These are phyloP conservation scores for Colletotrichum musicola DNA, from an alignment of 2,329 filamentous ascomycete species.

Conservation along the genomic window DNA sequence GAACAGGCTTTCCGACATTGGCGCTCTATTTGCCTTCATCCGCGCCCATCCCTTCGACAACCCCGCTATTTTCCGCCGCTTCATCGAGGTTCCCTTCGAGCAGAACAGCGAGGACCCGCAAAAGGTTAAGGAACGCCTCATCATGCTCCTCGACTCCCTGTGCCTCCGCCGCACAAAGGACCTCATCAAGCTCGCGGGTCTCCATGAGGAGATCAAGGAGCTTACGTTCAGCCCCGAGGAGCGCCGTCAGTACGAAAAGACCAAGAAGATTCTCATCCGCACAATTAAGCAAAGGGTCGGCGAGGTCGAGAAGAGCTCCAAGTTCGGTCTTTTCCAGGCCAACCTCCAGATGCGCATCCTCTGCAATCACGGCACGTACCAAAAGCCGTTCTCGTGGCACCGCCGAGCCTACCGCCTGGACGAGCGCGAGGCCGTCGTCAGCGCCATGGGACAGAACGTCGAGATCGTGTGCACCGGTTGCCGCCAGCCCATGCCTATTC, in stretches of 20 bases:
- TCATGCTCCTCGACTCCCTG: conserved; percentile 52
- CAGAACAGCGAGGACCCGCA: conserved; percentile 35
- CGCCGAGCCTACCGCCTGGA: conserved; percentile 45
- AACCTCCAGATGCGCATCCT: conserved; percentile 60
- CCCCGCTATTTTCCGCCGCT: conserved; percentile 56
- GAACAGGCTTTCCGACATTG: conserved; percentile 65
- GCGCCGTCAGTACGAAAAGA: conserved; percentile 52
- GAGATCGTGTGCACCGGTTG: conserved; percentile 47
- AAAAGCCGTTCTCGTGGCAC: conserved; percentile 58
- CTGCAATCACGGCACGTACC: conserved; percentile 64
- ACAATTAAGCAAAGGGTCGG: conserved; percentile 53
- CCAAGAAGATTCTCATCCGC: conserved; percentile 52
- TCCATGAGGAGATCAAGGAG: conserved; percentile 39
- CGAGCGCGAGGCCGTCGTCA: conserved; percentile 47
- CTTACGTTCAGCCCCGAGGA: conserved; percentile 48
- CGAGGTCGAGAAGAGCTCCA: conserved; percentile 49
- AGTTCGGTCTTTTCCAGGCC: conserved; percentile 60
- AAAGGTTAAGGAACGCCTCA: conserved; percentile 46
- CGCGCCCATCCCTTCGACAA: conserved; percentile 56
- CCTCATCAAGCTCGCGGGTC: conserved; percentile 52
- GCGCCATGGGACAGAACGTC: conserved; percentile 41
- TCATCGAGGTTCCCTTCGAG: conserved; percentile 56
- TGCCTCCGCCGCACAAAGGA: conserved; percentile 58
- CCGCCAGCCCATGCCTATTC: conserved; percentile 50
- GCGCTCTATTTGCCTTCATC: conserved; percentile 63